Percentiles rank a stretch among this genome's conserved stretches.
phyloP scores from a whole-genome alignment of 768 basidiomycete genomes.

The Rhizopogon sp. region DNA sequence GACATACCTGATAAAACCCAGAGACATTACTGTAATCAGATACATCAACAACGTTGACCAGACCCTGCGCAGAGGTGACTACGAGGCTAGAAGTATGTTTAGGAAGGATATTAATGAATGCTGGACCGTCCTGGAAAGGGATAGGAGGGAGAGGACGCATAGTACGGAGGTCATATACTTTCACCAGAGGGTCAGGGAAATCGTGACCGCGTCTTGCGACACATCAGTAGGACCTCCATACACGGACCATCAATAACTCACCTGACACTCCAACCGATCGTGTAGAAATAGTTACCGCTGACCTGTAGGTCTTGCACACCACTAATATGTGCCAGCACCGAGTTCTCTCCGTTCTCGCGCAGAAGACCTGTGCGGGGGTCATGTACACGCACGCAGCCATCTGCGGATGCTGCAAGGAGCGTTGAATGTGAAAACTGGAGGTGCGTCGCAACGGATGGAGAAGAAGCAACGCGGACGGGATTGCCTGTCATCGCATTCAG shows the following conservation, averaged over 20 bases:
- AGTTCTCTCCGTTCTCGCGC: conserved; percentile 44
- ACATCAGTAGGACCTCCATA: not conserved
- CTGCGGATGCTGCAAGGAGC: conserved; percentile 64
- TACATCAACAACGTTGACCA: conserved; percentile 82
- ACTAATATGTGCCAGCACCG: conserved; percentile 73
- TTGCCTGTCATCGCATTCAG: conserved; percentile 73
- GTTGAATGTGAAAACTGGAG: conserved; percentile 61
- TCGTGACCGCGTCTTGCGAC: conserved; percentile 74
- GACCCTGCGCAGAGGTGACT: conserved; percentile 74
- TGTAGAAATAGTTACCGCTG: conserved; percentile 76
- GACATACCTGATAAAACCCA: conserved; percentile 75
- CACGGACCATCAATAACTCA: conserved; percentile 21
- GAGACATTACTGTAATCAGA: conserved; percentile 59
- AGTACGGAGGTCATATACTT: conserved; percentile 85
- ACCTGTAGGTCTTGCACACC: conserved; percentile 81
- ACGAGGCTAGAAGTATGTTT: conserved; percentile 69
- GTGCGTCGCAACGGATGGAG: conserved; percentile 57
- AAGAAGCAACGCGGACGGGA: conserved; percentile 50
- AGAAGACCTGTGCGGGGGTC: conserved; percentile 58
- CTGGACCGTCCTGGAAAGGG: conserved; percentile 81
- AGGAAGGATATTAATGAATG: conserved; percentile 79
- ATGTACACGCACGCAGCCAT: conserved; percentile 71
- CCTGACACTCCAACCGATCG: conserved; percentile 87
- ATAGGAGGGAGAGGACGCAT: conserved; percentile 81
- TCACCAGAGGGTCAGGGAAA: conserved; percentile 86